Evolutionary conservation across 768 basidiomycete species (phyloP), one percentile per base, ranked within the genome.

Genomic region (Daedaleopsis sinensis): DNA sequence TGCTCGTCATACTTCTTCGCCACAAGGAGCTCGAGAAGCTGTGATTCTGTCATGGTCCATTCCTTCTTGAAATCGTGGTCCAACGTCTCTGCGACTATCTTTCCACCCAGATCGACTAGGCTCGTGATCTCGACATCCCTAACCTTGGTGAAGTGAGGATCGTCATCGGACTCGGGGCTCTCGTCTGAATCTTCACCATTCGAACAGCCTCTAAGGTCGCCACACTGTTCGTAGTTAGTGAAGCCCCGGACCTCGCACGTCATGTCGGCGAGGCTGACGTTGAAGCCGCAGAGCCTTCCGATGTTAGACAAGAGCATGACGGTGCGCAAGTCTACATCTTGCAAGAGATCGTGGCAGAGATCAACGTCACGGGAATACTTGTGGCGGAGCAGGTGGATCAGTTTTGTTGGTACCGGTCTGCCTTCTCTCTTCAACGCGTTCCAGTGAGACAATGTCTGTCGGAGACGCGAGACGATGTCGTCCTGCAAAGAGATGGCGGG

Each of bases 391-490:
- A 76, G 68, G 59, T 75, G 76, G 21, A 74, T 62, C 32, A 78
- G 52, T 67, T 67, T 61, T 36, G 58, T 2, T 60, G 70, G 70
- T 0, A 37, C 64, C 4, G 27, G 27, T 8, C 59, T 46, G 52
- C 73, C 73, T 36, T 63, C 64, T 0, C 57, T 62, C 1, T 71
- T 44, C 13, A 55, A 63, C 18, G 66, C 39, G 12, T 52, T 64
- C 82, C 82, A 83, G 37, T 75, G 75, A 5, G 51, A 65, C 15
- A 84, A 59, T 3, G 80, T 71, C 5, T 69, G 69, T 5, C 70
- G 68, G 8, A 82, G 68, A 2, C 58, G 46, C 0, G 50, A 15
- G 1, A 72, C 53, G 3, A 72, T 65, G 6, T 56, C 51, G 35
- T 64, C 58, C 52, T 68, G 70, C 21, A 70, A 62, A 0, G 77